These are phyloP conservation scores for Arthrobotrys entomopaga DNA, from an alignment of 2,329 filamentous ascomycete species.

Conservation along the genomic window DNA sequence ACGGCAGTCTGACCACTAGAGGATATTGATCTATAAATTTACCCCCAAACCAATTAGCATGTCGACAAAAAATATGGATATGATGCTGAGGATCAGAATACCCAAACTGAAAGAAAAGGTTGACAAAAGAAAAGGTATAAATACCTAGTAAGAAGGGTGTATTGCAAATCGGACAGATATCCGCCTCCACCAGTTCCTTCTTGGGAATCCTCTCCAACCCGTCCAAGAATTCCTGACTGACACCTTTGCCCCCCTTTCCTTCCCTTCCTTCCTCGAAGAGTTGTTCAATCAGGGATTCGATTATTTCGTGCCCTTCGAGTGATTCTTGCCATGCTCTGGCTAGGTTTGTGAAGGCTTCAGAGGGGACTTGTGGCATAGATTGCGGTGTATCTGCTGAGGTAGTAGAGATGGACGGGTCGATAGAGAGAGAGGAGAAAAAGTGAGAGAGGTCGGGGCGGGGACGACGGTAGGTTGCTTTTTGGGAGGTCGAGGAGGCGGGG, in stretches of 20 bases:
- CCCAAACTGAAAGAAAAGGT: too few species aligned
- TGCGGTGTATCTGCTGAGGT: constrained; percentile 49
- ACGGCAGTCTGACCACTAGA: constrained; percentile 57
- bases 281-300: constrained; percentile 55
- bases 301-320: constrained; percentile 37
- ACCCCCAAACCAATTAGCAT: too few species aligned
- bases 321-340: constrained; percentile 48
- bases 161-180: constrained; percentile 58
- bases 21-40: constrained; percentile 55
- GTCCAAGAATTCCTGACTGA: constrained; percentile 57
- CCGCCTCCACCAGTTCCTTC: constrained; percentile 57
- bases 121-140: too few species aligned
- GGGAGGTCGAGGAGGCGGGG: constrained; percentile 29
- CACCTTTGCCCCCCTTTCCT: constrained; percentile 47
- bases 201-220: constrained; percentile 57
- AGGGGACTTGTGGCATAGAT: constrained; percentile 14
- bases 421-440: constrained; percentile 56
- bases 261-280: constrained; percentile 53
- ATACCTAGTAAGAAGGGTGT: constrained; percentile 56
- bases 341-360: constrained; percentile 42
- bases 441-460: constrained; percentile 55
- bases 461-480: constrained; percentile 42
- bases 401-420: constrained; percentile 49
- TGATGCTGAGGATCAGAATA: too few species aligned
- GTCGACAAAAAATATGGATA: too few species aligned